Base-by-base conservation (phyloP, 2,329 filamentous ascomycete species). In the Septoria petroselini region DNA sequence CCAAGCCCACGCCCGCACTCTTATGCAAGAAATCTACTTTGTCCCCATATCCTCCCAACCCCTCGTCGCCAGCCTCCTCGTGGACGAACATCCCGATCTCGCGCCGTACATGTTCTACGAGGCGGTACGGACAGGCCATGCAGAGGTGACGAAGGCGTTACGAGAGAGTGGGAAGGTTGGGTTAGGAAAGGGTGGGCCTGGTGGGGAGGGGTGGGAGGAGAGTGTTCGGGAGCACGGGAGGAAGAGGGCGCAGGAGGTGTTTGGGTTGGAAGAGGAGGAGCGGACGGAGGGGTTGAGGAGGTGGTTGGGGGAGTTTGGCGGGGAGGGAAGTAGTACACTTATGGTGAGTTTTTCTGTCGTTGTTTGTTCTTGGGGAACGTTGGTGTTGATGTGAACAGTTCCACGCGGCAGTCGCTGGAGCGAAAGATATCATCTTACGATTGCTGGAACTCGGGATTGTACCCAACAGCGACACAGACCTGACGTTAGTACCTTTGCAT, bases 21-120 rank as follows among this genome's bases (percentile, higher is more conserved):
- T 51, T 6, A 29, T 51, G 35, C 18, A 47, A 37, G 19, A 51
- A 18, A 51, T 51, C 7, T 46, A 41, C 21, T 11, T 15, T 15
- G 37, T 46, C 4, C 37, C 48, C 4, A 2, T 51, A 7, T 35
- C 46, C 2, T 46, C 44, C 5, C 50, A 53, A 37, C 9, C 41
- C n/a, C 17, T 38, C 3, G 18, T 50, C 8, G 41, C 50, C 11
- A 27, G 41, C 11, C 39, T 42, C 2, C 21, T 50, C 17, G 40
- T 19, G 14, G 25, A 34, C n/a, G 46, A 53, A 12, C 41, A 53
- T 30, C 34, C 45, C 17, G n/a, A 50, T n/a, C 6, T 48, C 9
- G 34, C 39, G 17, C 39, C 44, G 14, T 40, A 44, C 17, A 50
- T 53, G 50, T 44, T 38, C 17, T 53, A 41, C 21, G 46, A 53